Evolutionary conservation across 345 rosid genomes (phyloP).

Genomic region (Limnanthes douglasii): DNA sequence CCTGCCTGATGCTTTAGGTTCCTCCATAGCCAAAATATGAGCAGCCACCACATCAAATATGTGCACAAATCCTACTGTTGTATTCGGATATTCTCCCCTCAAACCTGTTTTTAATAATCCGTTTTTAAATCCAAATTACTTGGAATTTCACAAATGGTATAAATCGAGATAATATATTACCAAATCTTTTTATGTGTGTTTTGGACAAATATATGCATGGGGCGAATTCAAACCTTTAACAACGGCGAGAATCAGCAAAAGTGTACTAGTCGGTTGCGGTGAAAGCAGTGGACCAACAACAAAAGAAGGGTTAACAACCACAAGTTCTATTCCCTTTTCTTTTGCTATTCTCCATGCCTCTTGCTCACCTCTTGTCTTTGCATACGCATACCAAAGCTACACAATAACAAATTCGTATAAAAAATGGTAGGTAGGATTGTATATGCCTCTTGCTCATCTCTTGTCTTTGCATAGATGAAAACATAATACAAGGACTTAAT

Average conservation of each 20-base stretch:
- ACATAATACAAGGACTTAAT: too few relatives aligned
- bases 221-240: conserved; percentile 34
- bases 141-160: too few relatives aligned
- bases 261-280: conserved; percentile 71
- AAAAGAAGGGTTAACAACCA: conserved; percentile 72
- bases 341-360: conserved; percentile 81
- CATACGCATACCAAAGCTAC: conserved; percentile 84
- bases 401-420: too few relatives aligned
- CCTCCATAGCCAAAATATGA: conserved; percentile 70
- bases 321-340: conserved; percentile 53
- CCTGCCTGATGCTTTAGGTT: conserved; percentile 53
- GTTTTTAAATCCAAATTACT: too few relatives aligned
- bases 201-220: too few relatives aligned
- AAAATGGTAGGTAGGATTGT: too few relatives aligned
- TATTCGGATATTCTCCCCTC: conserved; percentile 57
- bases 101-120: conserved; percentile 30
- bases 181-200: too few relatives aligned
- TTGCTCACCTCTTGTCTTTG: conserved; percentile 59
- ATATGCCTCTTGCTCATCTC: too few relatives aligned
- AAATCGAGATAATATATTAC: too few relatives aligned
- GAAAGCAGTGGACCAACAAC: conserved; percentile 80
- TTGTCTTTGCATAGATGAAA: too few relatives aligned
- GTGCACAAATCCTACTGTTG: conserved; percentile 65
- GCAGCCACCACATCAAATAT: conserved; percentile 67
- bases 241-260: conserved; percentile 30